These are phyloP conservation scores for Epichloe gansuensis DNA, from an alignment of 2,329 filamentous ascomycete genomes.

Conservation along the genomic window DNA sequence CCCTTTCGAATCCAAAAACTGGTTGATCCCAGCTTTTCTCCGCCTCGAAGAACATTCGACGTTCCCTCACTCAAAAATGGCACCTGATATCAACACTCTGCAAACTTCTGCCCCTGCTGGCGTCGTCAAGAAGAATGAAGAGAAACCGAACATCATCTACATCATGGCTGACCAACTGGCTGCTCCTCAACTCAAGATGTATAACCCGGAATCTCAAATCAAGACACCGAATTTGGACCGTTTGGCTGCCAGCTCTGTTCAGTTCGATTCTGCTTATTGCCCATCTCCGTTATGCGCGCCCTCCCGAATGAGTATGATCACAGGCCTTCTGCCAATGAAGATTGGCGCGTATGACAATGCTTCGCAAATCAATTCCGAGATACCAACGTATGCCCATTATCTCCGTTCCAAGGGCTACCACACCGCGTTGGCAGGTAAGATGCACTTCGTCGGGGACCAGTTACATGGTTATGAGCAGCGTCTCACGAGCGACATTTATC, in stretches of 20 bases:
- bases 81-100: slow-evolving; percentile 64
- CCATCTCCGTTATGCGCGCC: slow-evolving; percentile 87
- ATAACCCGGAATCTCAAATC: slow-evolving; percentile 80
- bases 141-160: slow-evolving; percentile 44
- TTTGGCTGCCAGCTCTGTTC: slow-evolving; percentile 68
- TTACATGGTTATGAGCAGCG: slow-evolving; percentile 88
- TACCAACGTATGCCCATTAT: slow-evolving; percentile 88
- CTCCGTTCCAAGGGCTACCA: slow-evolving; percentile 76
- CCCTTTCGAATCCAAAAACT: background rate
- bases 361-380: slow-evolving; percentile 68
- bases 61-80: slow-evolving; percentile 39
- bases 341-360: slow-evolving; percentile 91
- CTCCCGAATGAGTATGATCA: slow-evolving; percentile 89
- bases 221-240: slow-evolving; percentile 83
- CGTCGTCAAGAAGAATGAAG: slow-evolving; percentile 11
- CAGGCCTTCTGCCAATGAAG: slow-evolving; percentile 79
- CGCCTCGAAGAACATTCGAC: background rate
- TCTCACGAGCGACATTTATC: slow-evolving; percentile 91
- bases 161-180: slow-evolving; percentile 97
- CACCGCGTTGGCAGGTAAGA: slow-evolving; percentile 85
- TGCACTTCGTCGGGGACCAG: slow-evolving; percentile 95
- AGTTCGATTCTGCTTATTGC: slow-evolving; percentile 91
- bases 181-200: slow-evolving; percentile 81
- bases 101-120: slow-evolving; percentile 37
- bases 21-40: background rate